Percentiles rank a stretch among this genome's conserved stretches.
Evolutionary conservation across 2,329 filamentous ascomycete species (phyloP).

Genomic region (Fusarium sp.): DNA sequence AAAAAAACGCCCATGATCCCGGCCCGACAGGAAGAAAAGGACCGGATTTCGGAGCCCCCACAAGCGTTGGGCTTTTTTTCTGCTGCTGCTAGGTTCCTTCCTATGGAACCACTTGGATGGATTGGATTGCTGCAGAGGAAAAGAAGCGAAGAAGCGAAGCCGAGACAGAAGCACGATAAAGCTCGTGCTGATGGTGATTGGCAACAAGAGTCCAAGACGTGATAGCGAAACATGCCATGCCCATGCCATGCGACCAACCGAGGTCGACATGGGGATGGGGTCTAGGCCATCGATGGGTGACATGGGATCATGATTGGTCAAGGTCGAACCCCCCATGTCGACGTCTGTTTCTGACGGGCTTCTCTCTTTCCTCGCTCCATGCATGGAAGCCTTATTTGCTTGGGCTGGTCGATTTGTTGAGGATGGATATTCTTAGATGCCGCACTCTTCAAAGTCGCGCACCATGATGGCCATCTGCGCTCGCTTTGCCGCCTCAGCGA

Average conservation of each 20-base stretch:
- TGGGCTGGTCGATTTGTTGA: background rate
- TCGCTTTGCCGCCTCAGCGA: conserved; percentile 92
- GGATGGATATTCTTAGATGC: conserved; percentile 54
- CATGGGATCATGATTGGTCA: background rate
- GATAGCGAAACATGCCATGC: background rate
- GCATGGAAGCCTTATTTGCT: background rate
- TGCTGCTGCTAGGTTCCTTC: background rate
- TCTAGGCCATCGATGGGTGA: background rate
- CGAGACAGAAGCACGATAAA: background rate
- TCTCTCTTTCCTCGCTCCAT: background rate
- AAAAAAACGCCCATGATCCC: background rate
- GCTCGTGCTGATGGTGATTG: background rate
- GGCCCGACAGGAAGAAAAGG: conserved; percentile 1
- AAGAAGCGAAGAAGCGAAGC: background rate
- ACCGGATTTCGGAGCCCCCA: conserved; percentile 9
- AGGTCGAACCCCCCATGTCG: background rate
- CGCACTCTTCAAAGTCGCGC: conserved; percentile 83
- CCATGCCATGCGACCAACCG: background rate
- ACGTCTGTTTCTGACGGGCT: background rate
- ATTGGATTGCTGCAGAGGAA: background rate
- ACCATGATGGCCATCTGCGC: conserved; percentile 91
- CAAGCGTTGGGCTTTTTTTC: background rate
- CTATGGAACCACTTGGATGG: background rate
- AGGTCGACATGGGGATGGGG: background rate
- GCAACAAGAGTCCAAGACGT: background rate